Base-by-base conservation (phyloP, 345 rosid species). In the Rhizophora mangle region DNA sequence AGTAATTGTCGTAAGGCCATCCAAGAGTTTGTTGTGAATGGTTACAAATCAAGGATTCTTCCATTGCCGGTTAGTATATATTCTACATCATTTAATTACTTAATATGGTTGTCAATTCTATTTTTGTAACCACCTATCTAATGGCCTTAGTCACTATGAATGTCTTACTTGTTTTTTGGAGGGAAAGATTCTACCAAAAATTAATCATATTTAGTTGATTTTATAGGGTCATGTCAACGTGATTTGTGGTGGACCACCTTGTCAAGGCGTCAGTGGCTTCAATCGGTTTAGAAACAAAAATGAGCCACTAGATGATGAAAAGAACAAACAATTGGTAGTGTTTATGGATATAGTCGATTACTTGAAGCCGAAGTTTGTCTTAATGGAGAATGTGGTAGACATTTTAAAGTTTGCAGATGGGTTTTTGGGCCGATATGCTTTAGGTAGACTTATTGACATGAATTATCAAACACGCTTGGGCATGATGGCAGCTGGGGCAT, bases 341-440 rank as follows among this genome's bases (percentile, higher is more conserved):
- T 93, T 76, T 22, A 93, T 88, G 98, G 79, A 90, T 4, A 77
- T 87, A 6, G 93, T 90, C 0, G 84, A 90, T 5, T 87, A 34
- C 65, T 66, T 93, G 19, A 86, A 79, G 80, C 98, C 96, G 0
- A 85, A 75, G n/a, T 90, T 62, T 64, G 86, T 89, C 0, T 68
- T 93, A 62, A 89, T 90, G 96, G 98, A 93, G 67, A 90, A 93
- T 51, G 96, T 89, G 1, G 97, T 87, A 1, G 98, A 93, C 47
- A 73, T 90, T 8, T 56, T 93, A 5, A 90, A 79, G 73, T 86
- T 90, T 69, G 72, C 82, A 1, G 63, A 69, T 61, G 93, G 96
- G 11, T 77, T 68, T 67, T 77, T 86, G 60, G 96, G 96, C 5
- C 79, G 92, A 10, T 87, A 87, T 81, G 96, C 90, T 8, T 62